Percentiles rank a stretch among this genome's conserved stretches.
Conservation (phyloP, 116 monocot species). For the Phalaenopsis hybrid region DNA sequence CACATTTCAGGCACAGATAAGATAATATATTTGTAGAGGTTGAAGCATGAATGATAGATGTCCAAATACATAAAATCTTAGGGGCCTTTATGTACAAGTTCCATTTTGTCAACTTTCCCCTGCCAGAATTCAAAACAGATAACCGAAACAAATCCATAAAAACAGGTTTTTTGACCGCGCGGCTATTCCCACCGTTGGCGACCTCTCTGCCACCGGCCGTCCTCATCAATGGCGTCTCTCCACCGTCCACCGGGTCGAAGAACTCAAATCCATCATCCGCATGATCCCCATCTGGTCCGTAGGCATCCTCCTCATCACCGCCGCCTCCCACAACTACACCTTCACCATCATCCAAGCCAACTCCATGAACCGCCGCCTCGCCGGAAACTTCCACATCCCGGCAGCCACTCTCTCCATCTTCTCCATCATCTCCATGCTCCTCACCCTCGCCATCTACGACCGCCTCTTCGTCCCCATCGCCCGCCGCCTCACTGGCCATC, state of each 20-base stretch:
- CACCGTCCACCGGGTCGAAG: slow-evolving; percentile 79
- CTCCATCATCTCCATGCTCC: slow-evolving; percentile 46
- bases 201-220: slow-evolving; percentile 19
- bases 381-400: slow-evolving; percentile 47
- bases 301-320: slow-evolving; percentile 46
- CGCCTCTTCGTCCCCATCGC: slow-evolving; percentile 49
- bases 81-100: no score
- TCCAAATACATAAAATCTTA: no score
- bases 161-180: slow-evolving; percentile 65
- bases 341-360: slow-evolving; percentile 78
- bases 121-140: no score
- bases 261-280: slow-evolving; percentile 65
- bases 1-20: no score
- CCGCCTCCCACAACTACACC: slow-evolving; percentile 63
- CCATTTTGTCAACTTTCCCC: no score
- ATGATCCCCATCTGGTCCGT: slow-evolving; percentile 72
- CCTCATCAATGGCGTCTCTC: slow-evolving; percentile 50
- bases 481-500: slow-evolving; percentile 47
- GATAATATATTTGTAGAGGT: no score
- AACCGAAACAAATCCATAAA: no score
- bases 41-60: no score
- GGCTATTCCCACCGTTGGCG: slow-evolving; percentile 37
- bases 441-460: slow-evolving; percentile 60
- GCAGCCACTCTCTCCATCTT: slow-evolving; percentile 62
- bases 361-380: slow-evolving; percentile 74